Evolutionary conservation across 352 stramenopile species (phyloP).

Genomic region (Blastocystis hominis): DNA sequence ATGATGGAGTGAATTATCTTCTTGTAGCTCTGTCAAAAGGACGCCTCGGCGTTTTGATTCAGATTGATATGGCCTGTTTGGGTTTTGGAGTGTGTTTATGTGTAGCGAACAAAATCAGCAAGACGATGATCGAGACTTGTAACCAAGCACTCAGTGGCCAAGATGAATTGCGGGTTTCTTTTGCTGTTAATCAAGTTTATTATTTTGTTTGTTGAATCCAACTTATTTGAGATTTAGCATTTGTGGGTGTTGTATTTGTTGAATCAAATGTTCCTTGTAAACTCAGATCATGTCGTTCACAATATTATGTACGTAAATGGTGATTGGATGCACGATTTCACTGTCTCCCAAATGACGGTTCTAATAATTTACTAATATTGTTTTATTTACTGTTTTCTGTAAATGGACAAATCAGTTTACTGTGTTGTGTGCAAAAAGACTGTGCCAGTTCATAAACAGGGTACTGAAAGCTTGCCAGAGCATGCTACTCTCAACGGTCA

Average conservation of each 20-base stretch:
- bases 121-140: slow-evolving; percentile 5
- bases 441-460: background rate
- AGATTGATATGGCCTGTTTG: background rate
- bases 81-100: background rate
- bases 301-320: background rate
- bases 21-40: background rate
- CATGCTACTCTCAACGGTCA: slow-evolving; percentile 30
- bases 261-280: background rate
- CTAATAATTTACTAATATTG: background rate
- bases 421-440: background rate
- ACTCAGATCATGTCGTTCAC: background rate
- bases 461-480: background rate
- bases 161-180: background rate
- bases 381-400: background rate
- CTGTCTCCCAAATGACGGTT: background rate
- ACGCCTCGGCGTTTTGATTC: background rate
- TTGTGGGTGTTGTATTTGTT: background rate
- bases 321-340: background rate
- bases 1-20: slow-evolving; percentile 34
- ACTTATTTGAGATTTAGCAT: background rate
- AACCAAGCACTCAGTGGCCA: background rate
- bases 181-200: background rate
- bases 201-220: background rate
- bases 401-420: background rate
- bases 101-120: slow-evolving; percentile 14